Conservation (phyloP, 1,284 basidiomycete species). For the Trametes hirsuta region DNA sequence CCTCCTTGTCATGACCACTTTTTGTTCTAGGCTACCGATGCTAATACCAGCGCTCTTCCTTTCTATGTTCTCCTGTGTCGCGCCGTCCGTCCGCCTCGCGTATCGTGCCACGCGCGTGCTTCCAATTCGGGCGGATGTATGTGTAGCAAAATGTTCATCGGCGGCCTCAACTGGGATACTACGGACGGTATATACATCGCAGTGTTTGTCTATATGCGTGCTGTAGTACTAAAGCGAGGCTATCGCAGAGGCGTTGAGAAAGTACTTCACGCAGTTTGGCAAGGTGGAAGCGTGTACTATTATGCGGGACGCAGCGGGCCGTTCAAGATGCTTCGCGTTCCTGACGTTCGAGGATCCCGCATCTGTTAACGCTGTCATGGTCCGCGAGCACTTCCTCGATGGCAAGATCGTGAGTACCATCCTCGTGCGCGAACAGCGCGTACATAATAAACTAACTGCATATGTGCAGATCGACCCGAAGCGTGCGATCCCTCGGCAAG, state of each 20-base stretch:
- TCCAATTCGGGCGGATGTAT: slow-evolving; percentile 21
- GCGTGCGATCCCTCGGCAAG: slow-evolving; percentile 94
- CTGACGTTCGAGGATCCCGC: slow-evolving; percentile 88
- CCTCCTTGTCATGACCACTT: slow-evolving; percentile 57
- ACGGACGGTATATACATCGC: slow-evolving; percentile 80
- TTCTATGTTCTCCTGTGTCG: slow-evolving; percentile 50
- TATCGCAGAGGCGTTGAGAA: slow-evolving; percentile 65
- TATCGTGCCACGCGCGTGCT: slow-evolving; percentile 19
- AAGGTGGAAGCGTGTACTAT: slow-evolving; percentile 93
- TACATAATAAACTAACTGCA: slow-evolving; percentile 5
- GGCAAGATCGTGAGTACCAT: slow-evolving; percentile 81
- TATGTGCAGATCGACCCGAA: slow-evolving; percentile 93
- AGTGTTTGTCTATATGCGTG: slow-evolving; percentile 21
- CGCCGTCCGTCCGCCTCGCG: slow-evolving; percentile 24
- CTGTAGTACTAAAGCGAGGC: slow-evolving; percentile 34
- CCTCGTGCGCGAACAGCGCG: too few species aligned
- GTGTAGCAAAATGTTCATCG: slow-evolving; percentile 97
- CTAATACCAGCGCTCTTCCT: slow-evolving; percentile 67
- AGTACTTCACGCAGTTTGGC: slow-evolving; percentile 74
- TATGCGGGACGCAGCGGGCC: slow-evolving; percentile 91
- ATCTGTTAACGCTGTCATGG: slow-evolving; percentile 83
- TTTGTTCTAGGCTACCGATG: slow-evolving; percentile 75
- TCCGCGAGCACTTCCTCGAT: slow-evolving; percentile 85
- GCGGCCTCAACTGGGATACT: slow-evolving; percentile 97
- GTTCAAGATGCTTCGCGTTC: slow-evolving; percentile 94